Conservation (phyloP, 2,329 filamentous ascomycete species). For the Dactylonectria macrodidyma region DNA sequence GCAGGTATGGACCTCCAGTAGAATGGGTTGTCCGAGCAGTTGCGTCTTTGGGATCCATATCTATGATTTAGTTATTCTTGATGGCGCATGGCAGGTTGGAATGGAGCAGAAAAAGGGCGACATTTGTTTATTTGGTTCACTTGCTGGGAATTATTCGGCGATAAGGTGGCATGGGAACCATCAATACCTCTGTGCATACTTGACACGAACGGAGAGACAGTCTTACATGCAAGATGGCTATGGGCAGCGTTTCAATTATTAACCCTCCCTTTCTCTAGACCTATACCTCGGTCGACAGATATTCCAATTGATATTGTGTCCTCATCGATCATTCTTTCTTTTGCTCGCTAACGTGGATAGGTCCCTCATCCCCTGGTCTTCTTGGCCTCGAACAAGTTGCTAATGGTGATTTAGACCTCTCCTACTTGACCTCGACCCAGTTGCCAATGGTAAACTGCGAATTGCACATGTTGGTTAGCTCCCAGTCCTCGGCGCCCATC, state of each 20-base stretch:
- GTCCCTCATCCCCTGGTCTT: not conserved
- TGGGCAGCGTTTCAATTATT: not conserved
- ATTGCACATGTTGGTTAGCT: conserved; percentile 76
- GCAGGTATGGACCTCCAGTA: conserved; percentile 54
- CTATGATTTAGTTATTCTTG: conserved; percentile 4
- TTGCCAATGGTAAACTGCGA: conserved; percentile 70
- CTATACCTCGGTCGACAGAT: not conserved
- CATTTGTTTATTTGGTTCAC: not conserved
- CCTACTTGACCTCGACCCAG: conserved; percentile 24
- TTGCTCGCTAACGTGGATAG: not conserved
- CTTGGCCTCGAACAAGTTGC: conserved; percentile 42
- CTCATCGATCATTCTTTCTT: not conserved
- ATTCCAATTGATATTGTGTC: not conserved
- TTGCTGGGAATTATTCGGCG: conserved; percentile 2
- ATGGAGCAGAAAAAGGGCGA: conserved; percentile 15
- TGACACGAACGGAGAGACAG: not conserved
- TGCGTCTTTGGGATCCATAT: conserved; percentile 17
- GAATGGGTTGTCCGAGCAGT: not conserved
- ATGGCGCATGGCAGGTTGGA: conserved; percentile 18
- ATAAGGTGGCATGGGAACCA: not conserved
- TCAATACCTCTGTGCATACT: not conserved
- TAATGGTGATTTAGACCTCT: conserved; percentile 58
- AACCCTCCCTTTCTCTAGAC: not conserved
- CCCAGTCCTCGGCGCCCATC: conserved; percentile 73
- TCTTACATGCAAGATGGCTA: not conserved